phyloP scores from a whole-genome alignment of 2,329 filamentous ascomycete species.

The Beauveria asiatica region DNA sequence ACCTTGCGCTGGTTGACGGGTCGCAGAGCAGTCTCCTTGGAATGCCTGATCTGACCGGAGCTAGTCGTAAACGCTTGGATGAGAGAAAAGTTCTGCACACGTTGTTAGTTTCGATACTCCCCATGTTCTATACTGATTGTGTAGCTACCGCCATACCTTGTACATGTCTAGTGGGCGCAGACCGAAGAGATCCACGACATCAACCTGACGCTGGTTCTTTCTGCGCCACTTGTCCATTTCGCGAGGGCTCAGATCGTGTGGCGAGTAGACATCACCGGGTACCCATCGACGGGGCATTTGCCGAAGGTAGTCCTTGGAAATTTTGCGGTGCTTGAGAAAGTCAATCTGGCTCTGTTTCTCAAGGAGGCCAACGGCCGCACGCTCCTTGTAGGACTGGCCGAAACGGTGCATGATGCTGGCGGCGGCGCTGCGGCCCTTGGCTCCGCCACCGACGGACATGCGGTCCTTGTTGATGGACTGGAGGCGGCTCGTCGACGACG shows the following conservation, averaged over 20 bases:
- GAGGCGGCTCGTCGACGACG: constrained; percentile 14
- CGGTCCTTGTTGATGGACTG: constrained; percentile 11
- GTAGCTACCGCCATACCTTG: constrained; percentile 50
- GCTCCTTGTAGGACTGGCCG: constrained; percentile 20
- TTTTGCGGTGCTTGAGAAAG: constrained; percentile 29
- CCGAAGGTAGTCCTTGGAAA: constrained; percentile 45
- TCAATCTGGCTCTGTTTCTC: constrained; percentile 28
- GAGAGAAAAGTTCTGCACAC: constrained; percentile 74
- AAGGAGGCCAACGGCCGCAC: constrained; percentile 15
- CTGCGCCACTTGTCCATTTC: constrained; percentile 78
- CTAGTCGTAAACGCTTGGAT: constrained; percentile 81
- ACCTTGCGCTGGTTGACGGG: constrained; percentile 89
- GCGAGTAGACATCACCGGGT: constrained; percentile 78
- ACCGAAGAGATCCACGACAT: constrained; percentile 72
- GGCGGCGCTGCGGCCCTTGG: neutral
- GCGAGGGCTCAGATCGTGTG: constrained; percentile 69
- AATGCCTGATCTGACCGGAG: constrained; percentile 76
- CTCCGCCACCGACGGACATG: constrained; percentile 6
- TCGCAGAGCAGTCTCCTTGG: constrained; percentile 67
- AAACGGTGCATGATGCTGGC: constrained; percentile 14
- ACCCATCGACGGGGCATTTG: constrained; percentile 66
- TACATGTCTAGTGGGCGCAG: constrained; percentile 80
- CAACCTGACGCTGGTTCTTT: constrained; percentile 47
- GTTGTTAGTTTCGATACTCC: neutral
- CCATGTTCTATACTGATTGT: neutral